Percentiles rank a stretch among this genome's conserved stretches.
Conservation (phyloP, 495 filamentous ascomycete genomes). For the Haplographium delicatum region DNA sequence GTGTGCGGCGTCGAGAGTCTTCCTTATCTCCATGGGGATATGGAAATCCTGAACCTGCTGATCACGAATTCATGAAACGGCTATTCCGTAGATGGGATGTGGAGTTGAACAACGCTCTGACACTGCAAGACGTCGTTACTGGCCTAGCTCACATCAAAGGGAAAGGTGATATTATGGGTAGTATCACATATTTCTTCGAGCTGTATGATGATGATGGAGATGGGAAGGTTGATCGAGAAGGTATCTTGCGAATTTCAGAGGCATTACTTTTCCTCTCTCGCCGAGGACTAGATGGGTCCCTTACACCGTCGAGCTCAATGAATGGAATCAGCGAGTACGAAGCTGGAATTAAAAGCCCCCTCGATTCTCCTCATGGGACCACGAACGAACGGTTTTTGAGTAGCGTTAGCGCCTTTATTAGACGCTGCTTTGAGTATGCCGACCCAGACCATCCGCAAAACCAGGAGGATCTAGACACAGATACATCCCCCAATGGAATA, state of each 20-base stretch:
- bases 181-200: constrained; percentile 95
- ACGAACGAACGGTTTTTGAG: constrained; percentile 74
- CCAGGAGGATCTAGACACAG: constrained; percentile 18
- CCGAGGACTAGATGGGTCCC: constrained; percentile 70
- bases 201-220: constrained; percentile 91
- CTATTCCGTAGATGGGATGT: constrained; percentile 86
- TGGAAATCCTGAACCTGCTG: constrained; percentile 72
- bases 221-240: constrained; percentile 93
- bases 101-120: constrained; percentile 67
- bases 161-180: constrained; percentile 90
- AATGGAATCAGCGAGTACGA: constrained; percentile 31
- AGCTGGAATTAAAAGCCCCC: constrained; percentile 20
- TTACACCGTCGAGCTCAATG: constrained; percentile 45
- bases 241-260: constrained; percentile 91
- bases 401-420: constrained; percentile 91
- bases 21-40: constrained; percentile 65
- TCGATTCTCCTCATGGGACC: constrained; percentile 20
- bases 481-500: constrained; percentile 29
- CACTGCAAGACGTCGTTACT: constrained; percentile 83
- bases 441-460: constrained; percentile 74
- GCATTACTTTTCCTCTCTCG: constrained; percentile 88
- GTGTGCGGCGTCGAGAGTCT: constrained; percentile 42
- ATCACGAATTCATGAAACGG: constrained; percentile 92
- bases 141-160: constrained; percentile 89
- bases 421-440: constrained; percentile 95